Base-by-base conservation (phyloP, 2,329 filamentous ascomycete genomes). In the Apiospora sp. region DNA sequence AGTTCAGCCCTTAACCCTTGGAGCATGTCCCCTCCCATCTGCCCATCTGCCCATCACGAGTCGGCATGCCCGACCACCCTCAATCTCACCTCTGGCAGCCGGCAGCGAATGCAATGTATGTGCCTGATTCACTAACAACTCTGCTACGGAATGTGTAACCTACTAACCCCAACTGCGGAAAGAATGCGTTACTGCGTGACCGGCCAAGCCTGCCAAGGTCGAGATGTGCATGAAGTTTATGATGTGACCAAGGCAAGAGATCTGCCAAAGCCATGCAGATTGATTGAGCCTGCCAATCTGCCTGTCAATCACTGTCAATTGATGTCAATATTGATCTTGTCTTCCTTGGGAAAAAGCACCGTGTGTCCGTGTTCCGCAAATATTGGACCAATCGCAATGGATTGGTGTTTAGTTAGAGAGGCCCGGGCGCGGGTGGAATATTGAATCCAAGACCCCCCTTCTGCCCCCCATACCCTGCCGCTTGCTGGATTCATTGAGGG, bases 301-400 rank as follows among this genome's bases (percentile, higher is more conserved):
- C 13, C 43, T 41, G 58, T 37, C 58, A 4, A 41, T 14, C 19
- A n/a, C 34, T 19, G 51, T 58, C 49, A 30, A 54, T 30, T 30
- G 27, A 34, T 61, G 54, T 61, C 54, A 61, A 61, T 61, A 61
- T 37, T 61, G 34, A 61, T 30, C 16, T 41, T 64, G 58, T 24
- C 58, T 41, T 30, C 58, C 34, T 49, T 22, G 19, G 44, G 7
- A 22, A 61, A 61, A 61, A n/a, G 8, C 54, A 61, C 54, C 54
- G 54, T 61, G 58, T 41, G 19, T n/a, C 16, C 27, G 51, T 58
- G 48, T 58, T 27, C 54, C 30, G 58, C 58, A 64, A 64, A 64
- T 64, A 37, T 64, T 64, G 58, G 22, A 16, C 58, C 58, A 64
- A 64, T 64, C 54, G 54, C 30, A 61, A 64, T 64, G 30, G 58